Percentiles rank a stretch among this genome's conserved stretches.
Evolutionary conservation across 2,329 filamentous ascomycete species (phyloP).

Genomic region (Tetracladium maxilliforme): DNA sequence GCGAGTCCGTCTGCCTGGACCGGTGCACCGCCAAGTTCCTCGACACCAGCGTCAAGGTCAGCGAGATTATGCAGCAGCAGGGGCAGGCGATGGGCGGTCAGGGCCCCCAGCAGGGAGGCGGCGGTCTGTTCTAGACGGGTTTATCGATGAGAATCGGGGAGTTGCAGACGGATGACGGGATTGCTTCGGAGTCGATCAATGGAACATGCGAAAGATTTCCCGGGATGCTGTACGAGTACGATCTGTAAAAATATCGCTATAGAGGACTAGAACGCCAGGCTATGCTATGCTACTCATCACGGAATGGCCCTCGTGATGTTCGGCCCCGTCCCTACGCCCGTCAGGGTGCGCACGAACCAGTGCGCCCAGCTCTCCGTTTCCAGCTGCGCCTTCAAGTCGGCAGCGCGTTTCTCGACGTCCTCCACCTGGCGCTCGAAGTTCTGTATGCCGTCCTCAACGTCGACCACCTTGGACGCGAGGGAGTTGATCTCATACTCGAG

Average conservation of each 20-base stretch:
- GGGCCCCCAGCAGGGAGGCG: too few species aligned
- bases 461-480: constrained; percentile 65
- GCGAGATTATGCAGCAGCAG: constrained; percentile 88
- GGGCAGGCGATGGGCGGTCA: constrained; percentile 51
- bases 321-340: constrained; percentile 43
- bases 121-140: too few species aligned
- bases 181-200: too few species aligned
- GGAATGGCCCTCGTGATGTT: too few species aligned
- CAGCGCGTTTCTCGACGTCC: constrained; percentile 51
- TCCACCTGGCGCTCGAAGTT: constrained; percentile 70
- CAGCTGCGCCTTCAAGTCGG: constrained; percentile 45
- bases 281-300: constrained; percentile 10
- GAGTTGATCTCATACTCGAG: constrained; percentile 84
- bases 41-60: constrained; percentile 95
- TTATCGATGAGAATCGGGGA: too few species aligned
- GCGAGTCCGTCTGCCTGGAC: constrained; percentile 95
- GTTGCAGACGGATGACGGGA: too few species aligned
- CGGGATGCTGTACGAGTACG: too few species aligned
- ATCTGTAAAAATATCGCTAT: too few species aligned
- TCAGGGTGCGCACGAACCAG: constrained; percentile 47
- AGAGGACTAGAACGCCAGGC: background rate
- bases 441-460: constrained; percentile 69
- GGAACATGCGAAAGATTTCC: too few species aligned
- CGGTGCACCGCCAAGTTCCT: constrained; percentile 98
- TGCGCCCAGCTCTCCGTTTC: constrained; percentile 49